Conservation (phyloP, 805 yeast species). For the Tetrapisispora arboricola region DNA sequence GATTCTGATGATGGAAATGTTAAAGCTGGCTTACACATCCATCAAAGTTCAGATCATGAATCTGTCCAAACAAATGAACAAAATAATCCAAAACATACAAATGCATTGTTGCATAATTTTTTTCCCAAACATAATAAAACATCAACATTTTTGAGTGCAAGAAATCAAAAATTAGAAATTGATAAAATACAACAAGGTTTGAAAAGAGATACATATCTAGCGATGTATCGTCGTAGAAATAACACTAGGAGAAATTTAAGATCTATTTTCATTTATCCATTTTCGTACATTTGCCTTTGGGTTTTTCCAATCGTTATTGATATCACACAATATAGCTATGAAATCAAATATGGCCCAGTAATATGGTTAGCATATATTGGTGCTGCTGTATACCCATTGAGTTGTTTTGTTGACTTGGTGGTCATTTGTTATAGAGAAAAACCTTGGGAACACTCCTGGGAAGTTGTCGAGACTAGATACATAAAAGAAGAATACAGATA, state of each 20-base stretch:
- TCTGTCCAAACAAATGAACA: not conserved
- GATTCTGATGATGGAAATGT: conserved; percentile 1
- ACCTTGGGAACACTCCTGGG: conserved; percentile 56
- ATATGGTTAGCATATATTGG: conserved; percentile 56
- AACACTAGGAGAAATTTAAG: conserved; percentile 70
- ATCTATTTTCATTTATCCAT: conserved; percentile 73
- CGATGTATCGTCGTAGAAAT: conserved; percentile 51
- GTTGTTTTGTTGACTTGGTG: conserved; percentile 64
- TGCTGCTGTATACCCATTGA: conserved; percentile 73
- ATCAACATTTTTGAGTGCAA: not conserved
- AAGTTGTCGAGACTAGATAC: conserved; percentile 13
- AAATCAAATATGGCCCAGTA: conserved; percentile 39
- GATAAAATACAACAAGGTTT: conserved; percentile 2
- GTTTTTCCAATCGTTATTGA: conserved; percentile 64
- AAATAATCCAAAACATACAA: not conserved
- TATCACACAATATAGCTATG: conserved; percentile 43
- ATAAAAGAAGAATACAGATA: conserved; percentile 16
- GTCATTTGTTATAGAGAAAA: conserved; percentile 70
- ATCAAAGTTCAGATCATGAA: not conserved
- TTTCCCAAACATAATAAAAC: not conserved
- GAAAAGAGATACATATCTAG: conserved; percentile 46
- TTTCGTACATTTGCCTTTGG: conserved; percentile 76
- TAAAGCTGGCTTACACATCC: conserved; percentile 2
- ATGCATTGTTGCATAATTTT: not conserved
- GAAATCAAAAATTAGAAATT: not conserved